Conservation (phyloP, 2,329 filamentous ascomycete species). For the Ophiocordyceps polyrhachis-furcata region DNA sequence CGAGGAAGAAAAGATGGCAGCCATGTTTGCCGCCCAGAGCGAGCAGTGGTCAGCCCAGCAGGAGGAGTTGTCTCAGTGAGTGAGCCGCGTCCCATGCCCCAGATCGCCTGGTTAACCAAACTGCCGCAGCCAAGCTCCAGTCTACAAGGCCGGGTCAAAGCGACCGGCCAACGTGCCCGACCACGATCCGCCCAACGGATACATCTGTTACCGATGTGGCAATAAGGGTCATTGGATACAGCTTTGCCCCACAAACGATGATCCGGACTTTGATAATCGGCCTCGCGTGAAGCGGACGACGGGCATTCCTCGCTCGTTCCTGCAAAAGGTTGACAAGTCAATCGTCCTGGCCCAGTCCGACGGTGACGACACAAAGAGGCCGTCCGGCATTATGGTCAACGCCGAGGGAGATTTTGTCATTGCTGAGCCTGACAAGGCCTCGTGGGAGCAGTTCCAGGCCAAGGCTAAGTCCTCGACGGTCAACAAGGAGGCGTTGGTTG, state of each 20-base stretch:
- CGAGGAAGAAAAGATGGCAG: constrained; percentile 84
- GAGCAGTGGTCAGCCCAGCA: constrained; percentile 89
- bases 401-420: constrained; percentile 95
- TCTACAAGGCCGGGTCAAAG: constrained; percentile 43
- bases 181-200: constrained; percentile 81
- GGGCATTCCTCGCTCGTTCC: constrained; percentile 85
- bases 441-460: constrained; percentile 94
- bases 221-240: constrained; percentile 99
- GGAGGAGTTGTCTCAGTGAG: constrained; percentile 73
- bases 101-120: constrained; percentile 13
- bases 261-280: constrained; percentile 86
- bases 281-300: constrained; percentile 91
- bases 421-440: constrained; percentile 83
- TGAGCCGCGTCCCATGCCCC: constrained; percentile 7
- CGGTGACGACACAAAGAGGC: constrained; percentile 66
- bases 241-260: constrained; percentile 93
- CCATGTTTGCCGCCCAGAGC: constrained; percentile 77
- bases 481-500: constrained; percentile 56
- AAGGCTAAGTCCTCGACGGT: constrained; percentile 78
- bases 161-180: constrained; percentile 63
- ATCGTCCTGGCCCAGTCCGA: constrained; percentile 54
- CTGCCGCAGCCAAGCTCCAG: constrained; percentile 35
- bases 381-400: constrained; percentile 90
- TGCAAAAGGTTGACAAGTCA: constrained; percentile 90
- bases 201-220: constrained; percentile 90